Evolutionary conservation across 306 rosid genomes (phyloP), one percentile per base, ranked within the genome.

Genomic region (Crotalaria pallida): DNA sequence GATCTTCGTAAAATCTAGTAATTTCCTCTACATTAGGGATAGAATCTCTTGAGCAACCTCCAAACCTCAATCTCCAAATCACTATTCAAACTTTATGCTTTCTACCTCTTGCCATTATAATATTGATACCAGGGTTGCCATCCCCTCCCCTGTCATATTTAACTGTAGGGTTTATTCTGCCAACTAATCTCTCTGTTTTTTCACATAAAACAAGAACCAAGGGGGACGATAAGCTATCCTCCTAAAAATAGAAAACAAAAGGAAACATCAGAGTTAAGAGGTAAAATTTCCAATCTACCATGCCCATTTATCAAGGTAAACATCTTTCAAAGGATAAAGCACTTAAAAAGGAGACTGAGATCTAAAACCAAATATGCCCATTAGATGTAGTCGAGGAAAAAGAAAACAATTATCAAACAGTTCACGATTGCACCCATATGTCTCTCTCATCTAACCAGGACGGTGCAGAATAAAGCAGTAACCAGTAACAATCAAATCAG

Each of bases 401-500:
- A 36, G 26, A 68, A n/a, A 51, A 59, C 59, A 59, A 69, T 36
- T 22, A 67, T 68, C 71, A 68, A 68, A 38, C 50, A 41, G 26
- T 69, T 58, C 58, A 18, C 27, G 51, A 60, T 51, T 52, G 57
- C 66, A 64, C 61, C 49, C 33, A 60, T 33, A 26, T 65, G 58
- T 49, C 53, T 49, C 71, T 29, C 48, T 31, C 45, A 22, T 69
- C 69, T 48, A 58, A 51, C 38, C 8, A 61, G 58, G 10, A 47
- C 34, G 33, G 27, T 68, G 27, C 59, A 65, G 12, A 62, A 58
- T 31, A 27, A 43, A 29, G 19, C 29, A 62, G 38, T 69, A 72
- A 73, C 71, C 51, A 58, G 38, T 69, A 72, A 73, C 71, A 47
- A 58, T 57, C 69, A 65, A 34, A 74, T 41, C 38, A 51, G 63